Conservation (phyloP, 2,329 filamentous ascomycete genomes). For the Colletotrichum godetiae region DNA sequence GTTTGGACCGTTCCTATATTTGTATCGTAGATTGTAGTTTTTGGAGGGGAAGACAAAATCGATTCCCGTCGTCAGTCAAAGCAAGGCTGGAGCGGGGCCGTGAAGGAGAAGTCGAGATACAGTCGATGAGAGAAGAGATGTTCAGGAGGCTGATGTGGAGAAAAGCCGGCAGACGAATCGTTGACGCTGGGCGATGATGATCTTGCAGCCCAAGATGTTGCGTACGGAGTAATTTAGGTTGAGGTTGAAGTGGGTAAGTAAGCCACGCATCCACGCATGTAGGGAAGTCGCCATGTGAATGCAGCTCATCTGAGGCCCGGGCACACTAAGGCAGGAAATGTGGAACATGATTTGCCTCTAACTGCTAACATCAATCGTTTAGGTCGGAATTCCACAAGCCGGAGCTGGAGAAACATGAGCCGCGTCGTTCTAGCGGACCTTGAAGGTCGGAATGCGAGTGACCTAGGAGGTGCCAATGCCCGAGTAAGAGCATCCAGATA, state of each 20-base stretch:
- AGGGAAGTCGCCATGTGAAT: not conserved
- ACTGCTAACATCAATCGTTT: not conserved
- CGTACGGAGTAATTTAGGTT: not conserved
- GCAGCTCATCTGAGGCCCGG: not conserved
- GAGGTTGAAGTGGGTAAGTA: not conserved
- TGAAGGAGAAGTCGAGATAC: not conserved
- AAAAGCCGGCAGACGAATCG: not conserved
- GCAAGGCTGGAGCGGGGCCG: not conserved
- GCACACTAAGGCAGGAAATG: not conserved
- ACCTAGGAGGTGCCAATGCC: not conserved
- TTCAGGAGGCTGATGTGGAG: not conserved
- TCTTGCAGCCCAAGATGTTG: not conserved
- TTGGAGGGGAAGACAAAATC: not conserved
- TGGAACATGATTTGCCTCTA: not conserved
- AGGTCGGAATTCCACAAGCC: not conserved
- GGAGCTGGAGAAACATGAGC: not conserved
- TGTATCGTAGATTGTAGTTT: not conserved
- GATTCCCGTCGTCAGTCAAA: not conserved
- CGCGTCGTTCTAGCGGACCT: not conserved
- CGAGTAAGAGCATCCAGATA: not conserved
- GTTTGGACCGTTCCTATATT: not conserved
- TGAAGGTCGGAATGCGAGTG: not conserved
- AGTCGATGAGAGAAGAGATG: not conserved
- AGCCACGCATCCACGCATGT: not conserved
- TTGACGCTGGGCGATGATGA: not conserved